Base-by-base conservation (phyloP, 2,329 filamentous ascomycete genomes). In the Cladosporium halotolerans region DNA sequence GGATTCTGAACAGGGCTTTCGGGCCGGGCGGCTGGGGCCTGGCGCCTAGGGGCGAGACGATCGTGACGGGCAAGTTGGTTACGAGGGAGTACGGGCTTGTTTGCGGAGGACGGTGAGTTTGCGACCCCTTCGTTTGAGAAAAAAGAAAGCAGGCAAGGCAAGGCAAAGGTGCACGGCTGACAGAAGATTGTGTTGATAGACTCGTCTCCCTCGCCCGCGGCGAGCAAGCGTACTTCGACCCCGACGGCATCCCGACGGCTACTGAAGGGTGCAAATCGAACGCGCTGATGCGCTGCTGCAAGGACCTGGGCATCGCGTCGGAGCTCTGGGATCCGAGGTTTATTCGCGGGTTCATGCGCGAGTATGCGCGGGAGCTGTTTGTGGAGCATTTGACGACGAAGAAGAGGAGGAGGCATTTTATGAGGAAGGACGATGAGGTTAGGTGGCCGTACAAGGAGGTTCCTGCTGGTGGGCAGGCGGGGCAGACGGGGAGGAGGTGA, bases 211-310 rank as follows among this genome's bases (percentile, higher is more conserved):
- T 97, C 62, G 90, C 93, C 1, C 87, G 93, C 60, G 93, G 93
- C 67, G 93, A 97, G 72, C 92, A 96, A 76, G 83, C 88, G 61
- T 99, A 95, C 73, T 99, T 97, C 74, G 83, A 81, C 62, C 81
- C 89, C 33, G 91, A 96, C 62, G 86, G 87, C 52, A 90, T 99
- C 58, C 90, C 93, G 23, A 96, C 91, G 1, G 91, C 93, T 8
- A 91, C 91, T 56, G 93, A 99, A 73, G 93, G 93, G 50, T 95
- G 90, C 79, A 96, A 96, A 73, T 96, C 90, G 58, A 99, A 99
- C 68, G 93, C 93, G 10, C 79, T 99, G 61, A 95, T 97, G 84
- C 88, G 93, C 55, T 97, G 92, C 79, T 97, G 93, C 78, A 99
- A 99, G 76, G 93, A 99, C 70, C 75, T 99, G 32, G 93, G 93